Conservation (phyloP, 208 protist species). For the Porcisia deanei region DNA sequence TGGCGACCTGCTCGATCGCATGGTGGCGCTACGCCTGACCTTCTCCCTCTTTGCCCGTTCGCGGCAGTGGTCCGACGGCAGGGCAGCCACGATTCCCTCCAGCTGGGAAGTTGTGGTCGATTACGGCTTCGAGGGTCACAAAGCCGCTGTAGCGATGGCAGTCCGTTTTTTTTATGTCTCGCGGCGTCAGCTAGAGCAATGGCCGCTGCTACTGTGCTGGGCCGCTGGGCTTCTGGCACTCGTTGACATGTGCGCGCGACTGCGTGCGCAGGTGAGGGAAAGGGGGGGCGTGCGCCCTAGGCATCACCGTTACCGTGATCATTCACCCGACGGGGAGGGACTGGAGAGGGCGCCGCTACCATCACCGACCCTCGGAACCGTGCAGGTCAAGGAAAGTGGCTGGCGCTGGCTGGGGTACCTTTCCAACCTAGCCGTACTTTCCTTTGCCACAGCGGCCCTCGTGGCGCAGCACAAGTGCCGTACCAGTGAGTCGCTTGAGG, state of each 20-base stretch:
- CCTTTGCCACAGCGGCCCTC: conserved; percentile 40
- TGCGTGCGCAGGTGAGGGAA: conserved; percentile 9
- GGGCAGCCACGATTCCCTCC: conserved; percentile 23
- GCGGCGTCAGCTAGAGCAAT: conserved; percentile 11
- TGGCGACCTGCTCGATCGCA: conserved; percentile 41
- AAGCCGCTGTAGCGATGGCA: conserved; percentile 44
- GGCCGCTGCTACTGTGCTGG: conserved; percentile 26
- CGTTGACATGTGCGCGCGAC: conserved; percentile 15
- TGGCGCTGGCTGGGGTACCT: conserved; percentile 48
- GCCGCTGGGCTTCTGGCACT: conserved; percentile 6
- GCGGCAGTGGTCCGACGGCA: conserved; percentile 15
- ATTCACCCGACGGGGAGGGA: neutral
- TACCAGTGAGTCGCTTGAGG: conserved; percentile 28
- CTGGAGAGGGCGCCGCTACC: neutral
- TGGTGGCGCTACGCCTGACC: conserved; percentile 33
- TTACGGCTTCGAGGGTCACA: conserved; percentile 49
- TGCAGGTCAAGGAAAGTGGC: conserved; percentile 21
- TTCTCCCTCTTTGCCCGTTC: conserved; percentile 42
- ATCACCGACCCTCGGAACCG: neutral
- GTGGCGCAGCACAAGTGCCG: conserved; percentile 28
- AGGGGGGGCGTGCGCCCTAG: neutral
- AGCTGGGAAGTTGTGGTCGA: conserved; percentile 43
- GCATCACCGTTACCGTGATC: neutral
- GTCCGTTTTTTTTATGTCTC: conserved; percentile 15
- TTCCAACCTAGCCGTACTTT: conserved; percentile 37